Base-by-base conservation (phyloP, 2,329 filamentous ascomycete species). In the Hymenoscyphus albidus region DNA sequence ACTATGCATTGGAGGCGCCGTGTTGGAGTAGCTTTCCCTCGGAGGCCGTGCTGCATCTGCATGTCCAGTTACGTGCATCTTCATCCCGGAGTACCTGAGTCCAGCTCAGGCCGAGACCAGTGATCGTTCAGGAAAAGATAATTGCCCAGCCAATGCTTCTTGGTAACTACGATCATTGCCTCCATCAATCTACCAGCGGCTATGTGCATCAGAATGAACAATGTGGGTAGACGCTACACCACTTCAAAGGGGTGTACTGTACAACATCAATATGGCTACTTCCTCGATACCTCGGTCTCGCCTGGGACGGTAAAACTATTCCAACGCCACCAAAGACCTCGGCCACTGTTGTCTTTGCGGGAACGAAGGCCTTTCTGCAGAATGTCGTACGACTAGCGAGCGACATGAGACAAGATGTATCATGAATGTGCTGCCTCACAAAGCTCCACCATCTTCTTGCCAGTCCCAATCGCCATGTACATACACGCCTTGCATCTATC, bases 81-180 rank as follows among this genome's bases (percentile, higher is more conserved):
- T 54, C 48, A 54, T 54, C 48, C 48, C 48, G 22, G 48, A 54
- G 18, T 27, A 54, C 48, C 48, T 54, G 48, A 54, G 10, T 54
- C 48, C 48, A 54, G 48, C 48, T 54, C 18, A 54, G 22, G 18
- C 48, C 48, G 18, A 54, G 48, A 13, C 48, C 48, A 54, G 48
- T 54, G 18, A 54, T 54, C 48, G 48, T 54, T 27, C 18, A 54
- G 48, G 22, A 54, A 13, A 10, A 9, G 9, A 54, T 18, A 54
- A 54, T 27, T 54, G 48, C 48, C 22, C 12, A 27, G 48, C 48
- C 48, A 27, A 54, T 54, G 10, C 22, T 14, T 54, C 48, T 54
- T 54, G 18, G 48, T 27, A 13, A 22, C 18, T 54, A 13, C 48
- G 48, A 54, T 54, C 48, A 54, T 54, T 54, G 48, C 48, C 48